A percentile compares a stretch with the other conserved stretches of the same genome.
phyloP scores from a whole-genome alignment of 2,329 filamentous ascomycete species.

The Sphaceloma murrayae region DNA sequence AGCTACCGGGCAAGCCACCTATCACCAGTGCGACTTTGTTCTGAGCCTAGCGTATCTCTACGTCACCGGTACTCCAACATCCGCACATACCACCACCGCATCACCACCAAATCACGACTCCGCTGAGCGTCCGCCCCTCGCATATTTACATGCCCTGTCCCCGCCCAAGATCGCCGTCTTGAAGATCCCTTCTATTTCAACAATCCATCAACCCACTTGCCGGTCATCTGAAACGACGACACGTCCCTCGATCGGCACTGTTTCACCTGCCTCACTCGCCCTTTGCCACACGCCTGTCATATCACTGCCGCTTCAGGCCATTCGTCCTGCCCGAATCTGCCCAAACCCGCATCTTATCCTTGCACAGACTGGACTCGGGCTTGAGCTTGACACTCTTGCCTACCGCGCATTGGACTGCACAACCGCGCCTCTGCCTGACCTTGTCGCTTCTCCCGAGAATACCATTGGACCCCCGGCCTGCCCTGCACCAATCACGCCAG shows the following conservation, averaged over 20 bases:
- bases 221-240: constrained; percentile 16
- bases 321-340: constrained; percentile 3
- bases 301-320: constrained; percentile 11
- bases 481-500: constrained; percentile 1
- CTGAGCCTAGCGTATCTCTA: constrained; percentile 1
- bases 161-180: constrained; percentile 14
- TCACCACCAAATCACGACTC: constrained; percentile 42
- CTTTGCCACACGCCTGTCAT: constrained; percentile 12
- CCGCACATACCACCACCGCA: constrained; percentile 38
- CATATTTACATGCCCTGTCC: constrained; percentile 14
- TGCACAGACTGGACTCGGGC: constrained; percentile 13
- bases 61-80: constrained; percentile 32
- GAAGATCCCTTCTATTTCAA: constrained; percentile 17
- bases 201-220: constrained; percentile 14
- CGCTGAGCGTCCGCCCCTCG: constrained; percentile 16
- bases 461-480: neutral
- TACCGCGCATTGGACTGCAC: constrained; percentile 11
- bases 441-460: constrained; percentile 2
- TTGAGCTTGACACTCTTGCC: constrained; percentile 10
- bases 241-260: constrained; percentile 8
- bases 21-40: neutral
- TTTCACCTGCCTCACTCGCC: constrained; percentile 13
- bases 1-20: neutral
- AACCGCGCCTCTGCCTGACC: constrained; percentile 11
- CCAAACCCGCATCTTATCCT: neutral